These are phyloP conservation scores for Rubia yunnanensis DNA, from an alignment of 257 asterid species.

Conservation along the genomic window DNA sequence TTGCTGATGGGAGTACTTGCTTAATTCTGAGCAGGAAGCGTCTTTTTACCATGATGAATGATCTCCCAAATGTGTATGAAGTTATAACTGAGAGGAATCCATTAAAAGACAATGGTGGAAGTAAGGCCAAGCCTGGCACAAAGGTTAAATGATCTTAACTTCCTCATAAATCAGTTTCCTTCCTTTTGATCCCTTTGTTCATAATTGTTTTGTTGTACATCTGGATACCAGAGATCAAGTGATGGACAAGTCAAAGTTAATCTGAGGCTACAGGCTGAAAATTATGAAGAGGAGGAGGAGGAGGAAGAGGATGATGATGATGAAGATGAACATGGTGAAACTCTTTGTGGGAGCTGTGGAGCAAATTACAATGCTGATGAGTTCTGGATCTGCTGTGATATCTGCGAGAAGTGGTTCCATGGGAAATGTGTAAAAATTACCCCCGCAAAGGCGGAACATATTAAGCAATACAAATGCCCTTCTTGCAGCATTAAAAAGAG, in stretches of 20 bases:
- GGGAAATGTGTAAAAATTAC: constrained; percentile 31
- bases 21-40: constrained; percentile 22
- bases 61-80: constrained; percentile 27
- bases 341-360: constrained; percentile 34
- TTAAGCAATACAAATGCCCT: constrained; percentile 29
- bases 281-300: constrained; percentile 12
- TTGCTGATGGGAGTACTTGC: not conserved
- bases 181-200: not conserved
- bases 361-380: constrained; percentile 23
- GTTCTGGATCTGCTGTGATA: constrained; percentile 33
- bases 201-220: not conserved
- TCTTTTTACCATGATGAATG: constrained; percentile 26
- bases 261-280: constrained; percentile 16
- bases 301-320: constrained; percentile 5
- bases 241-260: constrained; percentile 19
- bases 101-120: constrained; percentile 23
- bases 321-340: constrained; percentile 22
- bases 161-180: not conserved
- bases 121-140: constrained; percentile 16
- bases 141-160: constrained; percentile 16
- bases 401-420: constrained; percentile 33
- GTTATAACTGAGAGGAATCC: constrained; percentile 21
- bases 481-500: constrained; percentile 21
- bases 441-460: constrained; percentile 24
- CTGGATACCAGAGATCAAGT: constrained; percentile 18